A percentile compares a stretch with the other conserved stretches of the same genome.
Evolutionary conservation across 441 rosid species (phyloP).

Genomic region (Euphorbia celastroides): DNA sequence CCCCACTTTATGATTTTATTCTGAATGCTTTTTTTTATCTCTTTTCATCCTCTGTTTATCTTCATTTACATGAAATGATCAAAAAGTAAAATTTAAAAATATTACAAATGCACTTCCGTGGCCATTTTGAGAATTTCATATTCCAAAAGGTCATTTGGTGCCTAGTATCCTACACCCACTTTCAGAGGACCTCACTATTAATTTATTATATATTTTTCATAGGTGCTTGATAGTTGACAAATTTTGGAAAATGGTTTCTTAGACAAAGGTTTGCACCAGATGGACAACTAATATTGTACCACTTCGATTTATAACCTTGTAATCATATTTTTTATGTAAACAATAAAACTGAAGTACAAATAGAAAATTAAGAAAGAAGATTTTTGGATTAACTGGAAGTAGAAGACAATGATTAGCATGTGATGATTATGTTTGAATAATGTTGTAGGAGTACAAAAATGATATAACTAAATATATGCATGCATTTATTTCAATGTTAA

Average conservation of each 20-base stretch:
- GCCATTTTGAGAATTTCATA: slow-evolving; percentile 3
- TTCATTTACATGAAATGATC: neutral
- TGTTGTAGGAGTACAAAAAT: neutral
- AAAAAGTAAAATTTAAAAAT: neutral
- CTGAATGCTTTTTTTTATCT: neutral
- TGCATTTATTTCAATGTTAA: neutral
- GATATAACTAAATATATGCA: neutral
- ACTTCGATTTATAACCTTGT: neutral
- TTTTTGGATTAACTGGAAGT: neutral
- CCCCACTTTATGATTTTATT: neutral
- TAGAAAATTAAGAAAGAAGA: neutral
- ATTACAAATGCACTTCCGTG: neutral
- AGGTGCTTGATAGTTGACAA: no score
- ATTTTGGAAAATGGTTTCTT: neutral
- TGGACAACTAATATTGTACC: no score
- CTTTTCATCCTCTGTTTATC: neutral
- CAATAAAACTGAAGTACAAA: no score
- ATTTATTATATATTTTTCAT: no score
- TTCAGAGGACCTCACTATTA: neutral
- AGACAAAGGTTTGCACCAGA: neutral
- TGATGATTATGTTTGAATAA: neutral
- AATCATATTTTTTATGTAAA: neutral
- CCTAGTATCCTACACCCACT: slow-evolving; percentile 3
- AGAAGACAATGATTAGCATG: neutral
- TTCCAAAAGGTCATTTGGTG: slow-evolving; percentile 7